Evolutionary conservation across 192 early-diverging fungal species (phyloP), one percentile per base, ranked within the genome.

Genomic region (Fimicolochytrium jonesii): DNA sequence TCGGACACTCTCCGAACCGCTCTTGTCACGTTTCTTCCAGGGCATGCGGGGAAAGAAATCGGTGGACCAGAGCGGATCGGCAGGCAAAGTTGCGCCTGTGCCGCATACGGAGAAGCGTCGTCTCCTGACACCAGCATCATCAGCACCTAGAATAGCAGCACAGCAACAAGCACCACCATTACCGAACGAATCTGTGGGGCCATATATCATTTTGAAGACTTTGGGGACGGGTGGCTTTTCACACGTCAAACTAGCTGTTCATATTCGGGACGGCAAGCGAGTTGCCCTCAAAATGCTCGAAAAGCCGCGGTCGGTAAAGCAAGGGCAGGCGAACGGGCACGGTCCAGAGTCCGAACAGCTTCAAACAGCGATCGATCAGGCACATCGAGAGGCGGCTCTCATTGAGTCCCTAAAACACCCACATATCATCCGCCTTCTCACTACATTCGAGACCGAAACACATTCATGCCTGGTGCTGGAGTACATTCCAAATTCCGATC

Each of bases 381-480:
- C 53, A n/a, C 33, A 18, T 7, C 44, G 26, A 54, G 35, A 73
- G 30, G 64, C 68, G 6, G n/a, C 7, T 10, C 6, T 71, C 0
- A 51, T 73, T 9, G 51, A 75, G 72, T 79, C 73, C 23, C 72
- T 90, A 6, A 66, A 85, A 26, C 87, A 90, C 67, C 77, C 83
- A 17, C 80, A 87, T 59, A 85, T 90, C 50, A 79, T 90, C 20
- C 71, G 73, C 3, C 64, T 90, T 3, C 59, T 80, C 32, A 84
- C 83, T 25, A 79, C 77, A 0, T 72, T 89, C 49, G 86, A 88
- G 49, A 88, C 83, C 0, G 70, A 79, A 3, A 71, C 73, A 18
- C 75, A 86, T 36, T 62, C 78, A 34, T 90, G 85, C 56, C 69
- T 91, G 20, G 76, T 91, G 5, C 59, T 91, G 29, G 89, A 89